phyloP scores from a whole-genome alignment of 495 filamentous ascomycete genomes.

The Pseudevernia furfuracea region DNA sequence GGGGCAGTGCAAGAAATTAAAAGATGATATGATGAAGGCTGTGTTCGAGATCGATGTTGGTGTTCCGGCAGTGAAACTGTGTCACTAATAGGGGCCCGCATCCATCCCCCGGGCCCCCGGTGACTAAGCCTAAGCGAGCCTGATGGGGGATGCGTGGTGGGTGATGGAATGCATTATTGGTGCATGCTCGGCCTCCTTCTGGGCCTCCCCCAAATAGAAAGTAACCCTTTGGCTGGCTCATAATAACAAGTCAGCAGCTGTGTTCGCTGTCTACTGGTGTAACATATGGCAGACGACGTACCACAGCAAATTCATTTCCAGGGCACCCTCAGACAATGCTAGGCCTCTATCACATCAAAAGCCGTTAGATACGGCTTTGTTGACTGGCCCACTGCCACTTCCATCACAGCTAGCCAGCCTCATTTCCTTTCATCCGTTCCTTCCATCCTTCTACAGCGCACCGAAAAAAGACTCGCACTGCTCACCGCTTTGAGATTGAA shows the following conservation, averaged over 20 bases:
- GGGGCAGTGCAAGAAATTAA: neutral
- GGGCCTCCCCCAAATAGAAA: neutral
- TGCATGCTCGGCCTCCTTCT: neutral
- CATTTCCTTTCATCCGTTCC: neutral
- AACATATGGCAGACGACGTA: neutral
- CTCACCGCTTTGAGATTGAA: neutral
- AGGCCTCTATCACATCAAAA: neutral
- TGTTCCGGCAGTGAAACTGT: neutral
- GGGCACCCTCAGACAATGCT: neutral
- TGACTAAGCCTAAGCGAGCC: constrained; percentile 7
- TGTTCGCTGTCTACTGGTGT: neutral
- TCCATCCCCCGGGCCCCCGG: too few species aligned
- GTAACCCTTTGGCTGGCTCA: neutral
- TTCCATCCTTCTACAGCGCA: neutral
- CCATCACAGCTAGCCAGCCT: constrained; percentile 1
- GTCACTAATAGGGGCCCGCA: neutral
- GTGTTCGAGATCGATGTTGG: constrained; percentile 2
- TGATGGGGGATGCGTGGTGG: neutral
- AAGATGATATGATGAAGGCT: neutral
- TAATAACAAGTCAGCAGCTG: neutral
- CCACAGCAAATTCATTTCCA: neutral
- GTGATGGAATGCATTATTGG: neutral
- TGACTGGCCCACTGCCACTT: constrained; percentile 1
- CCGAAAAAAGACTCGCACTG: neutral
- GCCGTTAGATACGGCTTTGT: neutral